A percentile compares a stretch with the other conserved stretches of the same genome.
Evolutionary conservation across 1,139 yeast genomes (phyloP).

Genomic region (Wickerhamomyces sp.): DNA sequence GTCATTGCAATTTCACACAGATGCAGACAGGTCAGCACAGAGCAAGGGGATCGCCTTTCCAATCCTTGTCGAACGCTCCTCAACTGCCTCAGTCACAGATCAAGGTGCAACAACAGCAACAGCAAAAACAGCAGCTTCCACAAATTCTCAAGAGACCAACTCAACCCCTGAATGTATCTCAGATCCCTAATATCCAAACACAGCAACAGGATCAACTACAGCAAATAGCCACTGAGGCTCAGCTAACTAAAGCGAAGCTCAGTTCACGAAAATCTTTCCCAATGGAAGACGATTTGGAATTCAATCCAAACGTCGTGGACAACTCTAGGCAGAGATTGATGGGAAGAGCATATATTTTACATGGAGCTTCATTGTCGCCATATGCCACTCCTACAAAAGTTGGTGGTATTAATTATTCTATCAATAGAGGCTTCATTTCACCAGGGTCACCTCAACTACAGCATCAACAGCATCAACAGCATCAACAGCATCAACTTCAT

Average conservation of each 20-base stretch:
- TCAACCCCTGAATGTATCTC: slow-evolving; percentile 14
- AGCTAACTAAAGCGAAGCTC: slow-evolving; percentile 38
- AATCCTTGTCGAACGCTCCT: no score
- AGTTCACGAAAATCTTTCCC: slow-evolving; percentile 67
- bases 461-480: no score
- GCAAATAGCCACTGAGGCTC: slow-evolving; percentile 26
- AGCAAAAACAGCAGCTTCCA: background rate
- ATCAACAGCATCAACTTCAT: no score
- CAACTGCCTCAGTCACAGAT: no score
- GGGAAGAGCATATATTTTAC: no score
- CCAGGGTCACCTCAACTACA: no score
- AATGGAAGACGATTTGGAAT: slow-evolving; percentile 64
- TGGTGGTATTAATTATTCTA: slow-evolving; percentile 3
- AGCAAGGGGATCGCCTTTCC: no score
- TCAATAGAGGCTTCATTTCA: no score
- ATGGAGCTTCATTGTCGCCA: no score
- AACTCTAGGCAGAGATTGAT: background rate
- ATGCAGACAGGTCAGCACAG: no score
- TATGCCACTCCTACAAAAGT: slow-evolving; percentile 20
- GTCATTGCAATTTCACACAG: no score
- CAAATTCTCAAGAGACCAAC: slow-evolving; percentile 7
- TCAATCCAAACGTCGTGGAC: slow-evolving; percentile 44
- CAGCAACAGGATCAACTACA: no score
- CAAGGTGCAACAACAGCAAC: background rate
- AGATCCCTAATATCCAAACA: slow-evolving; percentile 11